Evolutionary conservation across 75 land plant genomes (phyloP).

Genomic region (Pseudotsuga menziesii): DNA sequence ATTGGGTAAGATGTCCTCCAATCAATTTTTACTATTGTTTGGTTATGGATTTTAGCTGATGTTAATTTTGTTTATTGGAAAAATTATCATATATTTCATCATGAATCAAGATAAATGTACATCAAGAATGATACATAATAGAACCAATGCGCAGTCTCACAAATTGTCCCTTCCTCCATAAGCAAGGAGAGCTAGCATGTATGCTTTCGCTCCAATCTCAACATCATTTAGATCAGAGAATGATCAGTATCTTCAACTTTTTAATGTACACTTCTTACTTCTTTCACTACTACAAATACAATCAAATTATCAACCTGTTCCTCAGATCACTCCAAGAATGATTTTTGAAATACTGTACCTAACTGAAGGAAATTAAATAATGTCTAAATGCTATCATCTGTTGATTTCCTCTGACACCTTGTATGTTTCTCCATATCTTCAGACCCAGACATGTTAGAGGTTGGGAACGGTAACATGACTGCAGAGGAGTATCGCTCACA

Average conservation of each 20-base stretch:
- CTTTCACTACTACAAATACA: too few species aligned
- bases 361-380: too few species aligned
- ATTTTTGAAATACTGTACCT: neutral
- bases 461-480: conserved; percentile 95
- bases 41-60: neutral
- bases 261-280: too few species aligned
- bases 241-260: too few species aligned
- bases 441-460: conserved; percentile 98
- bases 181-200: too few species aligned
- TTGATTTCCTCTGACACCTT: neutral
- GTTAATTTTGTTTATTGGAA: neutral
- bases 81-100: too few species aligned
- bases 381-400: neutral
- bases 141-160: too few species aligned
- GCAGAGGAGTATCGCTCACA: conserved; percentile 75
- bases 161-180: too few species aligned
- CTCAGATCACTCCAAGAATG: neutral
- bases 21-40: neutral
- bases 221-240: too few species aligned
- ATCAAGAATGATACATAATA: too few species aligned
- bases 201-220: too few species aligned
- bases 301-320: neutral
- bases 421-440: conserved; percentile 4
- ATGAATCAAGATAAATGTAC: too few species aligned
- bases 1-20: neutral